A percentile compares a stretch with the other conserved stretches of the same genome.
Conservation (phyloP, 2,329 filamentous ascomycete genomes). For the Fusarium sp. region DNA sequence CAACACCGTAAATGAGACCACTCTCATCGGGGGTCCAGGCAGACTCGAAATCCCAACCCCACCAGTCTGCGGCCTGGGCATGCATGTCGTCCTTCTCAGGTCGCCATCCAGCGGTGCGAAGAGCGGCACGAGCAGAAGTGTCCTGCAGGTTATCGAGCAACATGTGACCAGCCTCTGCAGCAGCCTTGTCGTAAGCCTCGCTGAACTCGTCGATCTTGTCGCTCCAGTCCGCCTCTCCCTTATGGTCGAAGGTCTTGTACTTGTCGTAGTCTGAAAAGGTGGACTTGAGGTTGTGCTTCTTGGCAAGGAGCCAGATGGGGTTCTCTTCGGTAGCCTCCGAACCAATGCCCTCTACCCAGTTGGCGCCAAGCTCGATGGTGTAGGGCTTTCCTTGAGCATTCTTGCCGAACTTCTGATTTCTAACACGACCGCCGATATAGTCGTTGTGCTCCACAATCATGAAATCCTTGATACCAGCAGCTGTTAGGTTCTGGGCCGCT, state of each 20-base stretch:
- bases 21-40: slow-evolving; percentile 67
- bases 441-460: slow-evolving; percentile 73
- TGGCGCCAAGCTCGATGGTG: slow-evolving; percentile 73
- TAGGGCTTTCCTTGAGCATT: slow-evolving; percentile 64
- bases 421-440: slow-evolving; percentile 71
- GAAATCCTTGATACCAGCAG: slow-evolving; percentile 72
- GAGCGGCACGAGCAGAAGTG: slow-evolving; percentile 67
- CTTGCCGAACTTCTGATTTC: slow-evolving; percentile 68
- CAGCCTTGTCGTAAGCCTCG: slow-evolving; percentile 58
- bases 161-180: slow-evolving; percentile 67
- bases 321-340: slow-evolving; percentile 59
- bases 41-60: slow-evolving; percentile 68
- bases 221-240: slow-evolving; percentile 64
- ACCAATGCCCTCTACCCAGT: slow-evolving; percentile 64
- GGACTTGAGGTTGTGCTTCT: slow-evolving; percentile 69
- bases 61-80: slow-evolving; percentile 70
- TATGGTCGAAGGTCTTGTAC: slow-evolving; percentile 71
- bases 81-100: slow-evolving; percentile 63
- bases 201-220: slow-evolving; percentile 64
- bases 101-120: slow-evolving; percentile 72
- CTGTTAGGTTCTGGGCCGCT: slow-evolving; percentile 71
- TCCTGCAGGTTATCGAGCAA: slow-evolving; percentile 72
- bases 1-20: slow-evolving; percentile 66
- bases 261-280: slow-evolving; percentile 69
- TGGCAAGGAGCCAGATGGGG: slow-evolving; percentile 71